Base-by-base conservation (phyloP, 495 filamentous ascomycete genomes). In the Parathielavia appendiculata region DNA sequence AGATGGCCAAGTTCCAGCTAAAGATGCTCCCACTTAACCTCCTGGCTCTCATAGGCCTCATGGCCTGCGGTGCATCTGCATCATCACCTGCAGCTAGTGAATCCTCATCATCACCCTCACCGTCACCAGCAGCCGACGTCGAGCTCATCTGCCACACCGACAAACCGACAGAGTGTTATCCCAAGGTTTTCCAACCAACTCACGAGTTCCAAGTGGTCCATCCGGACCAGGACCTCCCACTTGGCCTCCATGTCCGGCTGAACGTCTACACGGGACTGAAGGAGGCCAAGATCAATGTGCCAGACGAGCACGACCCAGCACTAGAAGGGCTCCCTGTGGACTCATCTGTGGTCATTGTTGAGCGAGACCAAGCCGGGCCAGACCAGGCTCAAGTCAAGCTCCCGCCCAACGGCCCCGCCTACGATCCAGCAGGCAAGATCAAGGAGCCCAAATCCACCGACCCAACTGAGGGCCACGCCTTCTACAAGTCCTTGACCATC, bases 101-200 rank as follows among this genome's bases (percentile, higher is more conserved):
- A 22, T 39, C 61, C 5, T 59, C 64, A 1, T 67, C 70, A 9
- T 56, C 73, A 17, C 61, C 73, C 40, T 60, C 58, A 61, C 51
- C 59, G 1, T 54, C 73, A 20, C 63, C 72, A 38, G 58, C 46
- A 9, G 52, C 56, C 17, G 66, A 73, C 9, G 55, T 68, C 19
- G 77, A 84, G 32, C 70, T 86, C n/a, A 85, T 88, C 63, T 88
- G 85, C 57, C 82, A 85, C 61, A 80, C 80, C 19, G 66, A 71
- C 34, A 74, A 84, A 63, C 72, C 77, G 1, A 71, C 75, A 34
- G 81, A 83, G 35, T 88, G 86, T 65, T 87, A 88, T 62, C 84
- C 86, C 20, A 76, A 75, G 54, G 57, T 83, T 40, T 88, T 88
- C 59, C 73, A 78, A 26, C 71, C 86, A 1, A 88, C 83, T 0